A percentile compares a stretch with the other conserved stretches of the same genome.
Conservation (phyloP, 305 asterid genomes). For the Galium porrigens region DNA sequence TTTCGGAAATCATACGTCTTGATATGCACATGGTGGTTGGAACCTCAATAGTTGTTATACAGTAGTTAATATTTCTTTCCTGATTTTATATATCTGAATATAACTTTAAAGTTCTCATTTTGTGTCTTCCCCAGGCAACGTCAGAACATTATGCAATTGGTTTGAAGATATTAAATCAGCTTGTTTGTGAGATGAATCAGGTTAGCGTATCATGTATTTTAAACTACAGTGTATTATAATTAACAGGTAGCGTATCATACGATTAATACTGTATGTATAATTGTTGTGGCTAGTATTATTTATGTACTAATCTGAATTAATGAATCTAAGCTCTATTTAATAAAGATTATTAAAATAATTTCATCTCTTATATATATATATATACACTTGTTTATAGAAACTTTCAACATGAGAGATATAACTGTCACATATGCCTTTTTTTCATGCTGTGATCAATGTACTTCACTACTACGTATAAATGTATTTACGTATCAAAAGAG, state of each 20-base stretch:
- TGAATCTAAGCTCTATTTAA: not conserved
- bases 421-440: not conserved
- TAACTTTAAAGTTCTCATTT: conserved; percentile 11
- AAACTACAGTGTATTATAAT: not conserved
- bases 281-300: not conserved
- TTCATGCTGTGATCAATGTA: too few species aligned
- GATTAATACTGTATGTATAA: not conserved
- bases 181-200: conserved; percentile 95
- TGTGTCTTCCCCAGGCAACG: conserved; percentile 52
- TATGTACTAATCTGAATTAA: not conserved
- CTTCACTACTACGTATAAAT: too few species aligned
- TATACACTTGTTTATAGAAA: not conserved
- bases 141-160: conserved; percentile 82
- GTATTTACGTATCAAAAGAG: not conserved
- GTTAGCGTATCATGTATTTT: conserved; percentile 24
- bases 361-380: too few species aligned
- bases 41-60: not conserved
- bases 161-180: conserved; percentile 87
- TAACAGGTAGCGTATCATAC: not conserved
- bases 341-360: too few species aligned
- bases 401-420: not conserved
- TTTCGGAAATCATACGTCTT: too few species aligned
- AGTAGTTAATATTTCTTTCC: not conserved
- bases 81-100: not conserved
- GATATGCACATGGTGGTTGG: not conserved